Evolutionary conservation across 495 filamentous ascomycete species (phyloP).

Genomic region (Sabuloglossum arenarium): DNA sequence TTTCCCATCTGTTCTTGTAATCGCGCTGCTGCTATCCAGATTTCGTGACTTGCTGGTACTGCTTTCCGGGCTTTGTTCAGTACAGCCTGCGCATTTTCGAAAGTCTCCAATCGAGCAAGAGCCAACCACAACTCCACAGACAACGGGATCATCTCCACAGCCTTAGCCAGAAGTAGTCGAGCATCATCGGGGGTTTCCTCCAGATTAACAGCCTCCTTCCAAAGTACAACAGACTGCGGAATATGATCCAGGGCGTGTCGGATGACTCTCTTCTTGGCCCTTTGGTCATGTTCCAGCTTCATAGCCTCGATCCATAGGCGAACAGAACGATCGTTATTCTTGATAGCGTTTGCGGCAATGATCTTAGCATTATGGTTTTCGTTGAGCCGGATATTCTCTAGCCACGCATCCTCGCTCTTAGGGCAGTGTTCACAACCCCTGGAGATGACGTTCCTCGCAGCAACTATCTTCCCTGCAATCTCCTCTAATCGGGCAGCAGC

Average conservation of each 20-base stretch:
- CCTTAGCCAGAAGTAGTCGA: conserved; percentile 69
- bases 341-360: conserved; percentile 86
- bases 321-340: conserved; percentile 74
- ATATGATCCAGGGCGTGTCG: conserved; percentile 75
- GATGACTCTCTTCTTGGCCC: conserved; percentile 75
- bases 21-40: conserved; percentile 89
- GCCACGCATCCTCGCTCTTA: conserved; percentile 85
- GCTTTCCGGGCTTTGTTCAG: conserved; percentile 90
- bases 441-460: conserved; percentile 65
- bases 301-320: conserved; percentile 87
- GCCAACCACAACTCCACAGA: conserved; percentile 92
- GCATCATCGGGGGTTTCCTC: conserved; percentile 81
- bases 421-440: conserved; percentile 79
- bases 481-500: conserved; percentile 86
- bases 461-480: conserved; percentile 70
- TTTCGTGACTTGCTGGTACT: conserved; percentile 71
- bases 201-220: conserved; percentile 94
- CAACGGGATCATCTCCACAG: conserved; percentile 78
- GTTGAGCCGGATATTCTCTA: conserved; percentile 83
- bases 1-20: conserved; percentile 80
- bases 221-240: conserved; percentile 77
- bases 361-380: conserved; percentile 84
- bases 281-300: conserved; percentile 62
- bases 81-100: conserved; percentile 80
- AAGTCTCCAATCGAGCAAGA: conserved; percentile 68